Percentiles rank a stretch among this genome's conserved stretches.
Evolutionary conservation across 768 basidiomycete species (phyloP).

Genomic region (Boletus coccyginus): DNA sequence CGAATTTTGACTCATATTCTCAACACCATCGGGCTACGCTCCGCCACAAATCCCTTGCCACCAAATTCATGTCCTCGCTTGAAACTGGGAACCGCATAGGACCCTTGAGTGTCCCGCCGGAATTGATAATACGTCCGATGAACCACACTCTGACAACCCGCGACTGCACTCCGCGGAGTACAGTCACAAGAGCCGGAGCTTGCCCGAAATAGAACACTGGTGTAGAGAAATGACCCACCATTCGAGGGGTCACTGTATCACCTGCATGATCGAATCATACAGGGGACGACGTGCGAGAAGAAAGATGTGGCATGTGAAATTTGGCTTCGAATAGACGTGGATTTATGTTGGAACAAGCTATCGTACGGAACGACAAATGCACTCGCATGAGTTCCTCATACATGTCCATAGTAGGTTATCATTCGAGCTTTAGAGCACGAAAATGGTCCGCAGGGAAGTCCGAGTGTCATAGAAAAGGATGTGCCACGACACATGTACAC

Average conservation of each 20-base stretch:
- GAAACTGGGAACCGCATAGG: too few species aligned
- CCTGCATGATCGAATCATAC: constrained; percentile 1
- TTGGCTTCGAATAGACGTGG: constrained; percentile 2
- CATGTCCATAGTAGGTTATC: too few species aligned
- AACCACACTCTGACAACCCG: background rate
- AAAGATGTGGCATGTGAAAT: background rate
- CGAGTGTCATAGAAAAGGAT: background rate
- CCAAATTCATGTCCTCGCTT: background rate
- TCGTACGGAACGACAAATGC: background rate
- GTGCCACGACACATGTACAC: background rate
- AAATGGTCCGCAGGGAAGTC: background rate
- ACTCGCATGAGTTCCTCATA: background rate
- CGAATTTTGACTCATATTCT: background rate
- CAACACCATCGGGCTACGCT: background rate
- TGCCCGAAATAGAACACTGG: background rate
- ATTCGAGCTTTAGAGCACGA: background rate
- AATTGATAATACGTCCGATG: background rate
- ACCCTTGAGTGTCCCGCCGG: too few species aligned
- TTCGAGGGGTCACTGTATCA: background rate
- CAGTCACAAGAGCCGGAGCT: background rate
- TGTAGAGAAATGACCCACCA: background rate
- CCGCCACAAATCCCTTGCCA: background rate
- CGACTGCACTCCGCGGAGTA: background rate
- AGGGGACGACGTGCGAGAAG: background rate
- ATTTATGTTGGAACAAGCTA: background rate